Base-by-base conservation (phyloP, 371 early-diverging fungal species). In the Syncephalastrum sp. region DNA sequence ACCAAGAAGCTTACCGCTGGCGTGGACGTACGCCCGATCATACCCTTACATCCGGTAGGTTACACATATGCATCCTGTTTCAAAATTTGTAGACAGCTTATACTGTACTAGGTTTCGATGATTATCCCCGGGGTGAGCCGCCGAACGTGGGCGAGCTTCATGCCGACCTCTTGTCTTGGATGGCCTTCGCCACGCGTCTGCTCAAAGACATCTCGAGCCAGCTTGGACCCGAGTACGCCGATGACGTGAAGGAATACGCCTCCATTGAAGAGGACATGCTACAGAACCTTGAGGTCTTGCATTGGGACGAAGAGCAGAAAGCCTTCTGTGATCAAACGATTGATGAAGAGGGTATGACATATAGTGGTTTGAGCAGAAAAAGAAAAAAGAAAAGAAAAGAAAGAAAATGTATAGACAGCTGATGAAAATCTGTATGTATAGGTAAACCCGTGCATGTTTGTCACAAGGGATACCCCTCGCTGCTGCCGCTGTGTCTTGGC, bases 141-240 rank as follows among this genome's bases (percentile, higher is more conserved):
- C 90, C 92, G 1, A 82, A 84, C 69, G 65, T 81, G 3, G 85
- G 88, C 33, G 96, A 97, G 64, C 79, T 95, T 42, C 98, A 98
- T 70, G 78, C 95, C 3, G 98, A 98, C 68, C 71, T 98, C 47
- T 67, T 89, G 14, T 84, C 89, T 0, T 98, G 98, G 98, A 88
- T 96, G 67, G 91, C 86, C 5, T 91, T 85, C 60, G 86, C 86
- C 70, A 79, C 92, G 3, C 79, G 82, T 5, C 68, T 89, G n/a
- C 74, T 95, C 13, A 75, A 77, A 27, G 71, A 77, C 12, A 82
- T 95, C 60, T 88, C 95, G 0, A 54, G 46, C 4, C 74, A 82
- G 46, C 54, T 92, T 13, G 88, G 82, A 4, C 66, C 76, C 21
- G 76, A 79, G 16, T 70, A 63, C 10, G 68, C 65, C 23, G 70